Base-by-base conservation (phyloP, 192 early-diverging fungal genomes). In the Jimgerdemannia flammicorona region DNA sequence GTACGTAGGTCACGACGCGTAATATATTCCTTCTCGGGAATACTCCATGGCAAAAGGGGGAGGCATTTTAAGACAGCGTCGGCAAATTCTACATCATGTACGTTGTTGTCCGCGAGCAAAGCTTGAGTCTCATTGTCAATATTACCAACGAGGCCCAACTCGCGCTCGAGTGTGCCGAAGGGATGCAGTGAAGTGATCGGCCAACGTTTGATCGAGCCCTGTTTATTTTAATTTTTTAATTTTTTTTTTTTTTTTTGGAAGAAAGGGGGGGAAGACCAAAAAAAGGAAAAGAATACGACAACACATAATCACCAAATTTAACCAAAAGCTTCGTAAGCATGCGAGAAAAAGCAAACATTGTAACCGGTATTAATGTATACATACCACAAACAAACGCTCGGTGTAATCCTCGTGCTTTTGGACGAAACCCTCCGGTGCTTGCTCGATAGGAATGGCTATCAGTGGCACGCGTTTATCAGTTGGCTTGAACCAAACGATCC, bases 401-500 rank as follows among this genome's bases (percentile, higher is more conserved):
- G 72, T 70, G 75, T 87, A 95, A 0, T 81, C 72, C 9, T 79
- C 71, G 67, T 89, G 91, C 17, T 91, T 81, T 11, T 90, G 84
- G 18, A 94, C 85, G 82, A 92, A 94, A 67, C 93, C 91, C 2
- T 59, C 67, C 3, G 93, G 93, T 3, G 85, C 90, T 73, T 91
- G 81, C 76, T 93, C 91, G 29, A 90, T 88, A 3, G 95, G 90
- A 72, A 96, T 91, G 3, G 90, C 87, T 43, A 95, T 88, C 39
- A 91, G 81, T 8, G 95, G 93, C 6, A 92, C 90, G 40, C 95
- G 88, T 74, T 91, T 90, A 81, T 96, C 93, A 7, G 87, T 90
- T 80, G 95, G 92, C 79, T 91, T 91, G 85, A 96, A 95, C 93
- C 93, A 96, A 40, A 91, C 84, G 67, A 89, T 87, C 67, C 88